phyloP scores from a whole-genome alignment of 306 rosid genomes.

The Clitoria ternatea region DNA sequence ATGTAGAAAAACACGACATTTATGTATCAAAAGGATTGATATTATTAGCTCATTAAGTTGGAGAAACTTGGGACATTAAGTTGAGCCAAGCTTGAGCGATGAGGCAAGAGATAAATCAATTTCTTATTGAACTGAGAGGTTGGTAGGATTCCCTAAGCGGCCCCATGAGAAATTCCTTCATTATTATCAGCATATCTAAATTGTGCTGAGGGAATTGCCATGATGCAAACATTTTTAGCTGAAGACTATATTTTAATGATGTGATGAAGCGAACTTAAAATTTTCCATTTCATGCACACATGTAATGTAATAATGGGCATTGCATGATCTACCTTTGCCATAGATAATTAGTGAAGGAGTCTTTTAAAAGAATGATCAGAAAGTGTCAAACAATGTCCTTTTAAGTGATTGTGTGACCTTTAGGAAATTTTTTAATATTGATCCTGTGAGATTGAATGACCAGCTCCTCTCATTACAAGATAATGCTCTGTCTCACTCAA shows the following conservation, averaged over 20 bases:
- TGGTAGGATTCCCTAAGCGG: neutral
- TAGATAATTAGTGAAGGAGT: neutral
- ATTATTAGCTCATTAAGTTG: neutral
- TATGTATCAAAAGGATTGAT: neutral
- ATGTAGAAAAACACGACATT: neutral
- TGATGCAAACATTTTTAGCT: neutral
- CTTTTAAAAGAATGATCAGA: neutral
- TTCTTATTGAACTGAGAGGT: neutral
- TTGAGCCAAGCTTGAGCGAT: neutral
- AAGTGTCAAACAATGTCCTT: neutral
- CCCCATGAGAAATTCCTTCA: neutral
- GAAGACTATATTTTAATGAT: neutral
- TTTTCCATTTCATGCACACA: neutral
- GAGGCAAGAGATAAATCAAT: neutral
- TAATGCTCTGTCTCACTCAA: neutral
- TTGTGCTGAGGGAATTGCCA: neutral
- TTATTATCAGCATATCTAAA: neutral
- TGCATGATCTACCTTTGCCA: neutral
- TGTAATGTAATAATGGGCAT: neutral
- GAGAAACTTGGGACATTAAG: neutral
- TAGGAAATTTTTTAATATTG: slow-evolving; percentile 1
- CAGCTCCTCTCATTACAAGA: neutral
- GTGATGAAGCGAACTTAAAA: neutral
- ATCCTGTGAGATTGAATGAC: neutral
- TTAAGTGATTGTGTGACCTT: neutral